phyloP scores from a whole-genome alignment of 352 stramenopile species.

The Phytopythium montanum region DNA sequence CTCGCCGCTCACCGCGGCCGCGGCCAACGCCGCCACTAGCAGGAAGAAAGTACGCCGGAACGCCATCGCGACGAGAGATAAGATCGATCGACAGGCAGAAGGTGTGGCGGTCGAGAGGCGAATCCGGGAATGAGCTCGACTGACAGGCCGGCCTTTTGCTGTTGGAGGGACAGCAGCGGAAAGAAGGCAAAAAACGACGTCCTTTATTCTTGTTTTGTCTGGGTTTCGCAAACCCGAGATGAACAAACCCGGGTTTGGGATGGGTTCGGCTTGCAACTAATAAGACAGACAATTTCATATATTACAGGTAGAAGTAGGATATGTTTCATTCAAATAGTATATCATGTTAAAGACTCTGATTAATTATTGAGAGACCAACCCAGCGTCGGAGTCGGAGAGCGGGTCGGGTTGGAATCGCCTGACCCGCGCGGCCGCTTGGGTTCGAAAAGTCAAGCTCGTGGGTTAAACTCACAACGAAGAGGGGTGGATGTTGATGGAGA shows the following conservation, averaged over 20 bases:
- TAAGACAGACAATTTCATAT: background rate
- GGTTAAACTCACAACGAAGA: background rate
- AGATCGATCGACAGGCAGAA: constrained; percentile 7
- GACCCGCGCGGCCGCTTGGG: background rate
- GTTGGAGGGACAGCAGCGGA: background rate
- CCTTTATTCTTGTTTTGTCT: background rate
- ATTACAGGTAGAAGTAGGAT: background rate
- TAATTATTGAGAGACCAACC: too few relatives aligned
- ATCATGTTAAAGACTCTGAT: background rate
- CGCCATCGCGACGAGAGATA: constrained; percentile 11
- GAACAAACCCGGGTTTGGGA: background rate
- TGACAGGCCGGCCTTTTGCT: background rate
- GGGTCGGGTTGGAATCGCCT: too few relatives aligned
- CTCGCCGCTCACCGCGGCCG: constrained; percentile 12
- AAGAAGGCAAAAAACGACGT: background rate
- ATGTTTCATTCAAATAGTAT: background rate
- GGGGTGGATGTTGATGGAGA: background rate
- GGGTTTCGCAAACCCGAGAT: background rate
- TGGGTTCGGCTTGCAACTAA: background rate
- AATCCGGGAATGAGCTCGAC: background rate
- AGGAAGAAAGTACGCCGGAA: constrained; percentile 26
- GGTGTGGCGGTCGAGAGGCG: background rate
- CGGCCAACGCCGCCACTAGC: constrained; percentile 21
- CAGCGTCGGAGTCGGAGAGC: too few relatives aligned
- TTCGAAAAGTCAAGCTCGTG: background rate